Percentiles rank a stretch among this genome's conserved stretches.
These are phyloP conservation scores for Globisporangium nunn DNA, from an alignment of 352 stramenopile species.

Conservation along the genomic window DNA sequence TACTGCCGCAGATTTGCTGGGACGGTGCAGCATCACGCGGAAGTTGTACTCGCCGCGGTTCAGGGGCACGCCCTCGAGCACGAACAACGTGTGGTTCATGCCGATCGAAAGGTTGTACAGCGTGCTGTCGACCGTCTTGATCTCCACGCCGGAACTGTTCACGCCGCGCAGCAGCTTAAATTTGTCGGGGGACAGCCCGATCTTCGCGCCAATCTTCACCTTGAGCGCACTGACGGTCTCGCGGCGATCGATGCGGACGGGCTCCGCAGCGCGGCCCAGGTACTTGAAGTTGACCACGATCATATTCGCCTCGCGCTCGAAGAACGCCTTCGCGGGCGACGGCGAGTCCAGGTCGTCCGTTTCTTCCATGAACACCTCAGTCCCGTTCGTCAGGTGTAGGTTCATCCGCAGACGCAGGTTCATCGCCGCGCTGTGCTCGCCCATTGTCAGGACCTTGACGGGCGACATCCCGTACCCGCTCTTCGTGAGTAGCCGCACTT, in stretches of 20 bases:
- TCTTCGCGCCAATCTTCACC: conserved; percentile 36
- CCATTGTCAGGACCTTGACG: conserved; percentile 59
- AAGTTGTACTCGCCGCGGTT: conserved; percentile 76
- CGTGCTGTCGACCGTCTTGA: conserved; percentile 74
- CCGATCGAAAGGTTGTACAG: conserved; percentile 70
- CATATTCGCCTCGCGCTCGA: conserved; percentile 74
- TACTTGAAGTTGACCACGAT: conserved; percentile 77
- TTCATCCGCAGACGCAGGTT: conserved; percentile 49
- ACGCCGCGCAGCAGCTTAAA: conserved; percentile 80
- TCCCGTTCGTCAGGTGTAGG: conserved; percentile 59
- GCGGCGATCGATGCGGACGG: conserved; percentile 65
- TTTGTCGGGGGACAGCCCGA: conserved; percentile 34
- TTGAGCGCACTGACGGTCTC: conserved; percentile 60
- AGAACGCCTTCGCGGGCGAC: conserved; percentile 53
- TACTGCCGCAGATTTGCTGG: conserved; percentile 12
- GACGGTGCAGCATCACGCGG: conserved; percentile 51
- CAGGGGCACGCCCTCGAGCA: conserved; percentile 55
- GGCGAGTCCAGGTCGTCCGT: conserved; percentile 31
- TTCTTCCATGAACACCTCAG: conserved; percentile 71
- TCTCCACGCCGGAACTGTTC: conserved; percentile 62
- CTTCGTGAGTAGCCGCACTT: conserved; percentile 65
- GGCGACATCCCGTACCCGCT: conserved; percentile 57
- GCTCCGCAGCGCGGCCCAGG: conserved; percentile 27
- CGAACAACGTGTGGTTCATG: conserved; percentile 60
- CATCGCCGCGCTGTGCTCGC: conserved; percentile 31